Evolutionary conservation across 1,284 basidiomycete species (phyloP), one percentile per base, ranked within the genome.

Genomic region (Athelia psychrophila): DNA sequence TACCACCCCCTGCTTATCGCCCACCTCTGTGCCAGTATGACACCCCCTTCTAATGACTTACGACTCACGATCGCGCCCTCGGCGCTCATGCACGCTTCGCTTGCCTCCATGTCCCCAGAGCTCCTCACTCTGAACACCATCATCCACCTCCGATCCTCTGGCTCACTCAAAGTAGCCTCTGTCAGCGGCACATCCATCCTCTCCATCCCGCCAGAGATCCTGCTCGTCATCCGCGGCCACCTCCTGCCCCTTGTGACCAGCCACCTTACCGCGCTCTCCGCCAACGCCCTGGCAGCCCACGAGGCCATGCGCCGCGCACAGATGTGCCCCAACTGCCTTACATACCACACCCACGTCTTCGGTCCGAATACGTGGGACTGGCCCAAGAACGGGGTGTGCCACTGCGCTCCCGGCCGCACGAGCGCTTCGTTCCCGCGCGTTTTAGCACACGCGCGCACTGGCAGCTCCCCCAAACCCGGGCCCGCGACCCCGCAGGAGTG

Each of bases 351-450:
- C 51, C 72, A 77, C 53, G 73, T 79, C 47, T 79, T 73, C 55
- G 78, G 78, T 8, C 60, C 60, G n/a, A 72, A 77, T 56, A 62
- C 77, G 38, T 78, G 76, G 73, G 62, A 68, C 22, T 80, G 78
- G 78, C 68, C 71, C 51, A 74, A 74, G 52, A 68, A 68, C 48
- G 74, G 74, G 18, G 65, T 72, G 16, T 77, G 75, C 56, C 60
- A 64, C 24, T 77, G 75, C 53, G 38, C 6, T 9, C 6, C 5
- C 38, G 38, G 46, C 55, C 48, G 60, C 56, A 36, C 60, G 51
- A 44, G 51, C 54, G 19, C 50, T 45, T 36, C 10, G 22, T 18
- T 45, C 48, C 23, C 51, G 42, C 47, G n/a, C n/a, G n/a, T n/a
- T 45, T 54, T 44, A 48, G 50, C 38, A 46, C 47, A 20, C 58